Percentiles rank a stretch among this genome's conserved stretches.
These are phyloP conservation scores for Lactarius psammicola DNA, from an alignment of 768 basidiomycete species.

Conservation along the genomic window DNA sequence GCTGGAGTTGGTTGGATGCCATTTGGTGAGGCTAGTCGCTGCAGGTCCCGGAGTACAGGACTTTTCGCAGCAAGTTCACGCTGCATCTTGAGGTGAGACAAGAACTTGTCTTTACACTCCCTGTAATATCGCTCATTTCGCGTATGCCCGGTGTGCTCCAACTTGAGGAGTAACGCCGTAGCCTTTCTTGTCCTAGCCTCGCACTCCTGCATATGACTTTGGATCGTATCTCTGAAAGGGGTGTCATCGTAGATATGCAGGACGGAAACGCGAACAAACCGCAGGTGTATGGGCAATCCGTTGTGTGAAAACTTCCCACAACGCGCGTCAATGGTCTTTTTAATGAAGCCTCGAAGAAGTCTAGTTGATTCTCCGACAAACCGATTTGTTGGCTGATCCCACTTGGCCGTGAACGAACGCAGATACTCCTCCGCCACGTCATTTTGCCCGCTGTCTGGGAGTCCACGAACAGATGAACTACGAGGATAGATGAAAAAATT, in stretches of 20 bases:
- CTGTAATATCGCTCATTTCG: conserved; percentile 19
- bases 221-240: conserved; percentile 7
- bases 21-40: background rate
- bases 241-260: background rate
- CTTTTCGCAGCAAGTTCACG: background rate
- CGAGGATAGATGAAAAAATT: background rate
- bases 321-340: background rate
- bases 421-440: conserved; percentile 22
- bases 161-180: conserved; percentile 11
- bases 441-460: conserved; percentile 16
- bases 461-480: conserved; percentile 20
- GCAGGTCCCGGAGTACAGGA: conserved; percentile 3
- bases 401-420: conserved; percentile 5
- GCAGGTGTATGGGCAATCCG: conserved; percentile 6
- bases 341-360: background rate
- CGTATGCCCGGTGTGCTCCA: conserved; percentile 21
- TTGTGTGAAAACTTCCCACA: conserved; percentile 6
- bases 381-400: conserved; percentile 8
- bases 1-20: background rate
- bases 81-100: conserved; percentile 21
- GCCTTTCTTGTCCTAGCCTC: background rate
- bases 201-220: conserved; percentile 5
- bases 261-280: conserved; percentile 4
- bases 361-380: background rate
- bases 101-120: conserved; percentile 20